Evolutionary conservation across 176 grass and related monocot genomes (phyloP).

Genomic region (Carex littledalei): DNA sequence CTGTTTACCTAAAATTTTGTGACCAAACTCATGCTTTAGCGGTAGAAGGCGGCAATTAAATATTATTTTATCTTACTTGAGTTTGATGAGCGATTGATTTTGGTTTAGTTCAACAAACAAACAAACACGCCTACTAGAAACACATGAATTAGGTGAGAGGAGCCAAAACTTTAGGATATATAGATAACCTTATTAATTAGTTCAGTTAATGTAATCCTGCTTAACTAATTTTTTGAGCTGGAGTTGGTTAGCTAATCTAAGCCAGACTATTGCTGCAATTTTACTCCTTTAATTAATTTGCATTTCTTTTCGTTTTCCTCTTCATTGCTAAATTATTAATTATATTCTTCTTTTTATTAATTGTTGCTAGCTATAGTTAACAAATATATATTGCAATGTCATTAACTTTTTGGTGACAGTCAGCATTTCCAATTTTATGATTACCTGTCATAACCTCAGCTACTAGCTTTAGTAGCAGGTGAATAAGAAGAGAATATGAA

Average conservation of each 20-base stretch:
- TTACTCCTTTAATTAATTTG: not conserved
- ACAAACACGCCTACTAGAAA: not conserved
- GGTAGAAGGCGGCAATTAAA: not conserved
- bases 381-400: not conserved
- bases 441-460: too few relatives aligned
- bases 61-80: not conserved
- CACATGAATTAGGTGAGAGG: conserved; percentile 10
- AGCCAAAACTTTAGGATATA: not conserved
- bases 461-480: not conserved
- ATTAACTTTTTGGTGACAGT: not conserved
- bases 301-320: not conserved
- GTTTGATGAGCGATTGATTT: conserved; percentile 10
- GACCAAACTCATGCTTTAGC: not conserved
- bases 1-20: not conserved
- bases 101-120: conserved; percentile 23
- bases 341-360: not conserved
- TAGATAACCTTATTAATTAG: not conserved
- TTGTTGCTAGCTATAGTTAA: not conserved
- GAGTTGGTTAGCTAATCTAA: conserved; percentile 14
- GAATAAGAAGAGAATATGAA: not conserved
- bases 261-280: not conserved
- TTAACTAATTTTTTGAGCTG: not conserved
- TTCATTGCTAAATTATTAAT: not conserved
- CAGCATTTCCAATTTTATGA: too few relatives aligned
- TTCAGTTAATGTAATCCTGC: not conserved